Evolutionary conservation across 2,329 filamentous ascomycete species (phyloP), one percentile per base, ranked within the genome.

Genomic region (Aotearoamyces nothofagi): DNA sequence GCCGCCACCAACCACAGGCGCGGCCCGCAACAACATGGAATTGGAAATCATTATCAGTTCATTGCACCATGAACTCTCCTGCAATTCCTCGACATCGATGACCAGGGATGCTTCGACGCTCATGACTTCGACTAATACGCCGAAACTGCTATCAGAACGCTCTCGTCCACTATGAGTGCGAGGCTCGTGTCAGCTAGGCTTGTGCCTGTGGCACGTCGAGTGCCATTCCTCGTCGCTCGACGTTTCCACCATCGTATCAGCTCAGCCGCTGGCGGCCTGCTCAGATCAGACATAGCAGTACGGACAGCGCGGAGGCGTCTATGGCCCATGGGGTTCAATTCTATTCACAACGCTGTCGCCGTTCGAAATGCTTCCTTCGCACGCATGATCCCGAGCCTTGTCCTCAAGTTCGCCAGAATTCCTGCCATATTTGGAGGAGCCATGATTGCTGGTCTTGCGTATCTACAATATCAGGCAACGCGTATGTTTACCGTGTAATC

Each of bases 381-480:
- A 24, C 61, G 72, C 27, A 61, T 76, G 35, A 59, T 98, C 17
- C 92, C 92, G 2, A 87, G 82, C 50, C 64, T 98, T 28, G 74
- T 90, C n/a, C 56, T 90, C 47, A 98, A 94, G 59, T 78, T 98
- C 42, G 67, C 76, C 19, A 73, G 84, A 32, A 63, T 93, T 31
- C 90, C 90, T 12, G 90, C 90, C 33, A 78, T 94, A 58, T 86
- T 93, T 45, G 90, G 87, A 23, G 84, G 83, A 23, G 69, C 86
- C 26, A 81, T 84, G 46, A 69, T 98, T 40, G 86, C 82, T 9
- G 81, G 80, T 3, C 58, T 92, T 34, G 84, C 84, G 15, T 98
- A 93, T 66, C 59, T 98, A 27, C 90, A 98, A 51, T 96, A 98
- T 51, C 90, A 98, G 55, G 87, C 90, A 38, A 74, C 77, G 32